phyloP scores from a whole-genome alignment of 2,329 filamentous ascomycete species.

The Colletotrichum cordylinicola region DNA sequence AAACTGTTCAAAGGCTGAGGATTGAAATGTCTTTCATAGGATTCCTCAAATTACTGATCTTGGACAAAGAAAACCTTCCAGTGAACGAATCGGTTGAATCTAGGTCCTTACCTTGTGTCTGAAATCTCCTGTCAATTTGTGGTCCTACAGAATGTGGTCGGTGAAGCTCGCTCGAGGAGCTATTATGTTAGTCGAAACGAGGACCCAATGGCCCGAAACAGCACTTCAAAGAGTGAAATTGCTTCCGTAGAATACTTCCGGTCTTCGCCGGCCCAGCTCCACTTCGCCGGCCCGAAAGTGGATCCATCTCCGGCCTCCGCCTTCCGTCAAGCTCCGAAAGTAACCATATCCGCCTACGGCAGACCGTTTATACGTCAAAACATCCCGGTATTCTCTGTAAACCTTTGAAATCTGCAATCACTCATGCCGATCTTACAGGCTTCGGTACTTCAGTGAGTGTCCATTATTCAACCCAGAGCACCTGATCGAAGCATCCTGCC shows the following conservation, averaged over 20 bases:
- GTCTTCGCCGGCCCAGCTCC: background rate
- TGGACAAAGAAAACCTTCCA: too few species aligned
- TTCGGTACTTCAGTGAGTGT: background rate
- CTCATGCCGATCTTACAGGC: background rate
- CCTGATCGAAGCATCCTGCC: background rate
- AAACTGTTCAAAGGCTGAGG: too few species aligned
- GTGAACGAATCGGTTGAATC: background rate
- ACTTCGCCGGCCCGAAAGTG: background rate
- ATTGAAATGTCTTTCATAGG: too few species aligned
- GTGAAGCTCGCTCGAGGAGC: too few species aligned
- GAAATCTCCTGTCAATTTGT: background rate
- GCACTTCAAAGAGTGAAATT: rapidly evolving
- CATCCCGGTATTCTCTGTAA: background rate
- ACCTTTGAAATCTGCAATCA: background rate
- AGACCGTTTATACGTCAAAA: rapidly evolving
- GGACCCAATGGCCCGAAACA: too few species aligned
- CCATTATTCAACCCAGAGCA: background rate
- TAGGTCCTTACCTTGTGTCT: background rate
- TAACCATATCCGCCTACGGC: rapidly evolving
- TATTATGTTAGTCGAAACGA: too few species aligned
- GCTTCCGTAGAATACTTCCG: background rate
- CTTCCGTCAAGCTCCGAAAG: background rate
- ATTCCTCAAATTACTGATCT: too few species aligned
- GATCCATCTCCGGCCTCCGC: rapidly evolving
- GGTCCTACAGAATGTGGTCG: too few species aligned